Evolutionary conservation across 805 yeast genomes (phyloP).

Genomic region (Komagataella kurtzmanii): DNA sequence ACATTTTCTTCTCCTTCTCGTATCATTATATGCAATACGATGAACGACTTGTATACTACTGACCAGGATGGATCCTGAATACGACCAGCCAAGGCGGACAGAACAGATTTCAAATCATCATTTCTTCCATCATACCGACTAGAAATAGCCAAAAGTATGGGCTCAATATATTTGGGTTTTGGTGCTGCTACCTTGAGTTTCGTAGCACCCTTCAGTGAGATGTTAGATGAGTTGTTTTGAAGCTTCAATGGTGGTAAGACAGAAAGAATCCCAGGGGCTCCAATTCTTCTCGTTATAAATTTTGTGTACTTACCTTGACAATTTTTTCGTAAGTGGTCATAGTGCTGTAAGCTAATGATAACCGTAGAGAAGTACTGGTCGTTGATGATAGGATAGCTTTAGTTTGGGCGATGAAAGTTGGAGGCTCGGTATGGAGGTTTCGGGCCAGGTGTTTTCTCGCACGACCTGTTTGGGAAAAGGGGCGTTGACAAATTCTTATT

Average conservation of each 20-base stretch:
- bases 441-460: background rate
- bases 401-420: background rate
- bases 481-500: background rate
- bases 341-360: background rate
- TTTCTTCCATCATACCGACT: slow-evolving; percentile 21
- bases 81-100: slow-evolving; percentile 48
- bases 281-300: slow-evolving; percentile 9
- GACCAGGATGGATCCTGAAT: slow-evolving; percentile 83
- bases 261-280: background rate
- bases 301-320: slow-evolving; percentile 36
- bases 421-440: background rate
- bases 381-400: background rate
- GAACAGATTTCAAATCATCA: slow-evolving; percentile 53
- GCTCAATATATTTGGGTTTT: slow-evolving; percentile 90
- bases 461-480: background rate
- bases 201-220: slow-evolving; percentile 41
- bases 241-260: background rate
- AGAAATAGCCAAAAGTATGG: slow-evolving; percentile 63
- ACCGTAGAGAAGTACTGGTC: background rate
- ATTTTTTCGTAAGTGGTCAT: slow-evolving; percentile 63
- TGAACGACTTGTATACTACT: slow-evolving; percentile 71
- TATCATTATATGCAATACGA: slow-evolving; percentile 81
- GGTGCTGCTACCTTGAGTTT: slow-evolving; percentile 88
- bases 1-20: slow-evolving; percentile 80
- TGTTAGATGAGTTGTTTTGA: background rate